Evolutionary conservation across 148 eudicot genomes (phyloP), one percentile per base, ranked within the genome.

Genomic region (Nyssa sinensis): DNA sequence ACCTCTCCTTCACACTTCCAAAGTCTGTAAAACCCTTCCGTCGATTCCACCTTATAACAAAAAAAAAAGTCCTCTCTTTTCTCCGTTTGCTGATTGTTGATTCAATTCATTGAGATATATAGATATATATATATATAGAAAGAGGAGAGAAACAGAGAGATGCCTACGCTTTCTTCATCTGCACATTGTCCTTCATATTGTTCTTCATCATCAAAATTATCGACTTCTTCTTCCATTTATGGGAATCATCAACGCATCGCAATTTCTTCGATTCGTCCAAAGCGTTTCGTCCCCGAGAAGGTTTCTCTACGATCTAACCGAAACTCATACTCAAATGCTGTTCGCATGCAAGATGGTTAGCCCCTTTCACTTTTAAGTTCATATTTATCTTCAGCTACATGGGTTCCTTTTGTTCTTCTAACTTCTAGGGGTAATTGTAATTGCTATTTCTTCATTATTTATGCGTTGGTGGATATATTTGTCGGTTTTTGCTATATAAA

Each of bases 311-410:
- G 62, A 53, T 39, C 51, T 21, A 75, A 71, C 39, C 21, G n/a
- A 13, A 80, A 55, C 34, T n/a, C 78, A 1, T 32, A 33, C 71
- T 72, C 82, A 3, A 82, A 82, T 77, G 85, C 68, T 16, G 75
- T 79, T 65, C 75, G 78, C 77, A 75, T 83, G 81, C 93, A 85
- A 84, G 91, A 88, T 77, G 96, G 96, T 90, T 75, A 66, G 85
- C 60, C 73, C 71, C 62, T 14, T 47, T 55, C 30, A 39, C 23
- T 41, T 70, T 33, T 51, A 39, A 53, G 58, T 34, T n/a, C 0
- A 32, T n/a, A 33, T 44, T 13, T 3, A 16, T 37, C 24, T 31
- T 59, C 33, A 63, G 24, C 13, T 25, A 1, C 24, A 7, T 55
- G 0, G 59, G 23, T 19, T 57, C 19, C 1, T n/a, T 30, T 33